Conservation (phyloP, 768 basidiomycete species). For the Xanthoconium purpureum region DNA sequence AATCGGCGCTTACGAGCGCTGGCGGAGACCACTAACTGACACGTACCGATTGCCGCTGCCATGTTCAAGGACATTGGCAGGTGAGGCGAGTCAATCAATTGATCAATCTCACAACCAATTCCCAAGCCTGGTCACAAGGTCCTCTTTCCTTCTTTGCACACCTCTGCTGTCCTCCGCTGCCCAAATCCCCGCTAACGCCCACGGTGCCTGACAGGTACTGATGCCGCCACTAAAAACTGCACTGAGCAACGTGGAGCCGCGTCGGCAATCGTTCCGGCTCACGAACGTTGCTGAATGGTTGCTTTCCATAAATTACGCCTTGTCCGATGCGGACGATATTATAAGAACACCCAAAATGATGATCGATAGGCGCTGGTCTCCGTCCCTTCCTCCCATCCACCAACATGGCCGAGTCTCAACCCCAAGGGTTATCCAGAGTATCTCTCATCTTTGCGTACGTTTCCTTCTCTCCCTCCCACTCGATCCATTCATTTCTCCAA, state of each 20-base stretch:
- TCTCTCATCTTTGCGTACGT: constrained; percentile 84
- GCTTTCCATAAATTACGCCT: neutral
- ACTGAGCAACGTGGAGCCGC: neutral
- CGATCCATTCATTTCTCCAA: constrained; percentile 1
- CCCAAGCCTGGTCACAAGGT: neutral
- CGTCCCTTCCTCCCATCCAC: neutral
- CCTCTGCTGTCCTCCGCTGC: neutral
- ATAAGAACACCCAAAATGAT: constrained; percentile 5
- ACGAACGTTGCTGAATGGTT: constrained; percentile 22
- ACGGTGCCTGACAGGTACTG: neutral
- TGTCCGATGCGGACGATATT: neutral
- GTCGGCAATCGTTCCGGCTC: neutral
- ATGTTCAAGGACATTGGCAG: neutral
- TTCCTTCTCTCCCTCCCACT: constrained; percentile 4
- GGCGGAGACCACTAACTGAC: no score
- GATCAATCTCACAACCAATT: neutral
- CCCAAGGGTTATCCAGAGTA: constrained; percentile 45
- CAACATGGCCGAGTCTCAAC: constrained; percentile 17
- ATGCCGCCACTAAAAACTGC: neutral
- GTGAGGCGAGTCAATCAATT: neutral
- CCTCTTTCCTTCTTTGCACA: neutral
- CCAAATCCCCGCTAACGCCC: neutral
- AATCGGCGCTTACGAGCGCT: no score
- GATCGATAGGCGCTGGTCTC: neutral
- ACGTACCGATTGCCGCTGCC: no score